phyloP scores from a whole-genome alignment of 371 early-diverging fungal species.

The Actinomortierella ambigua region DNA sequence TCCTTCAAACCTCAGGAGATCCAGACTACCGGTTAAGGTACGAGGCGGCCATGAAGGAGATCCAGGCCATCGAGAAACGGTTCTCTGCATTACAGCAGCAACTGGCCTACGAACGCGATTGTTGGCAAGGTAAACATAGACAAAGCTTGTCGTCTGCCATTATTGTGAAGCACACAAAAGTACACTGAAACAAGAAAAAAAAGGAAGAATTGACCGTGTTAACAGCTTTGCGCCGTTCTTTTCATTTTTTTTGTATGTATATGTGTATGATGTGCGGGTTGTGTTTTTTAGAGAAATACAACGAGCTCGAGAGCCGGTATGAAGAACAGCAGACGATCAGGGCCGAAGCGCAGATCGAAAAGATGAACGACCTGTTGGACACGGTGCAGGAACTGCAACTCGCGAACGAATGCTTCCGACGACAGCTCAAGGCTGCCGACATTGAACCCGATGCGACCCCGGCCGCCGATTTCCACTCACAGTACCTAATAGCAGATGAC shows the following conservation, averaged over 20 bases:
- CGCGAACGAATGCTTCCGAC: slow-evolving; percentile 31
- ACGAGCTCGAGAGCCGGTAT: slow-evolving; percentile 14
- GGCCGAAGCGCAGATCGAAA: slow-evolving; percentile 30
- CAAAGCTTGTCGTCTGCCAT: too few relatives aligned
- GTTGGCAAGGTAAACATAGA: slow-evolving; percentile 40
- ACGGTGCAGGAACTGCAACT: slow-evolving; percentile 33
- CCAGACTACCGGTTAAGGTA: slow-evolving; percentile 31
- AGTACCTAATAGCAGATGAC: slow-evolving; percentile 15
- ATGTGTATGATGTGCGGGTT: too few relatives aligned
- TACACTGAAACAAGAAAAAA: too few relatives aligned
- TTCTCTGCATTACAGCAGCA: slow-evolving; percentile 30
- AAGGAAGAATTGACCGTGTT: too few relatives aligned
- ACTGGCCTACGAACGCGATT: slow-evolving; percentile 33
- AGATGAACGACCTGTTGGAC: slow-evolving; percentile 34
- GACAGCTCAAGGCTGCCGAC: slow-evolving; percentile 27
- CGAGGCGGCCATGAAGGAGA: slow-evolving; percentile 45
- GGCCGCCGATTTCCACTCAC: slow-evolving; percentile 17
- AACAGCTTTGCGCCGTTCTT: too few relatives aligned
- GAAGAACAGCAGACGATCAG: slow-evolving; percentile 16
- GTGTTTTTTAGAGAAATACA: slow-evolving; percentile 21
- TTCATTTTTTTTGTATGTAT: too few relatives aligned
- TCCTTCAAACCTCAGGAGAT: slow-evolving; percentile 1
- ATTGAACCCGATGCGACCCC: slow-evolving; percentile 34
- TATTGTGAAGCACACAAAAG: too few relatives aligned
- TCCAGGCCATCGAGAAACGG: slow-evolving; percentile 41